Conservation (phyloP, 805 yeast species). For the Candida verbasci region DNA sequence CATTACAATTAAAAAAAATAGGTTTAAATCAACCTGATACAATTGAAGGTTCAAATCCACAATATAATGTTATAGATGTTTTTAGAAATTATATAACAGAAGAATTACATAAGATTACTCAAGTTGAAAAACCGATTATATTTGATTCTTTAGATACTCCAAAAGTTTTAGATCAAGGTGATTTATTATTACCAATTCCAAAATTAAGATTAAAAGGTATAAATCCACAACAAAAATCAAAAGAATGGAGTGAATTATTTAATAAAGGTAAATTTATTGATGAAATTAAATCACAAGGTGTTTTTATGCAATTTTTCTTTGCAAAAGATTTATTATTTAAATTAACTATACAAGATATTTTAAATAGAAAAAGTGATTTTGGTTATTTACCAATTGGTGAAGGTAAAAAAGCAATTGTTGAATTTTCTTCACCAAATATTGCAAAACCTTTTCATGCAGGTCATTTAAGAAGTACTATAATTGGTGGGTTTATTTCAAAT, state of each 20-base stretch:
- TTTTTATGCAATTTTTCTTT: slow-evolving; percentile 87
- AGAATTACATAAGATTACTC: slow-evolving; percentile 69
- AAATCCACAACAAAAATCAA: slow-evolving; percentile 69
- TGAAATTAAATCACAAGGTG: slow-evolving; percentile 79
- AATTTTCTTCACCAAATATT: slow-evolving; percentile 95
- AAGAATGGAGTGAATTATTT: slow-evolving; percentile 74
- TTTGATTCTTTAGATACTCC: slow-evolving; percentile 89
- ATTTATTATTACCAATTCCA: slow-evolving; percentile 87
- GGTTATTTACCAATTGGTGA: slow-evolving; percentile 75
- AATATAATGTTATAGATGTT: slow-evolving; percentile 75
- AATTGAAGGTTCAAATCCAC: slow-evolving; percentile 60
- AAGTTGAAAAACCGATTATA: slow-evolving; percentile 64
- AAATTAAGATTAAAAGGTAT: slow-evolving; percentile 75
- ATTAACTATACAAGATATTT: slow-evolving; percentile 65
- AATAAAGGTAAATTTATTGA: slow-evolving; percentile 66
- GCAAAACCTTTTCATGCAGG: slow-evolving; percentile 99
- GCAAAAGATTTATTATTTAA: slow-evolving; percentile 61
- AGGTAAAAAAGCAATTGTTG: slow-evolving; percentile 70
- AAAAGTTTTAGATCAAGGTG: slow-evolving; percentile 83
- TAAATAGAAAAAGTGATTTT: slow-evolving; percentile 55
- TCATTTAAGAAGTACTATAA: slow-evolving; percentile 94
- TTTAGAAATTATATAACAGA: slow-evolving; percentile 85
- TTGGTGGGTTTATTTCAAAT: slow-evolving; percentile 92
- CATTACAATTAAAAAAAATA: slow-evolving; percentile 28
- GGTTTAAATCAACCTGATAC: slow-evolving; percentile 42